Conservation (phyloP, 805 yeast genomes). For the Ogataea allantospora region DNA sequence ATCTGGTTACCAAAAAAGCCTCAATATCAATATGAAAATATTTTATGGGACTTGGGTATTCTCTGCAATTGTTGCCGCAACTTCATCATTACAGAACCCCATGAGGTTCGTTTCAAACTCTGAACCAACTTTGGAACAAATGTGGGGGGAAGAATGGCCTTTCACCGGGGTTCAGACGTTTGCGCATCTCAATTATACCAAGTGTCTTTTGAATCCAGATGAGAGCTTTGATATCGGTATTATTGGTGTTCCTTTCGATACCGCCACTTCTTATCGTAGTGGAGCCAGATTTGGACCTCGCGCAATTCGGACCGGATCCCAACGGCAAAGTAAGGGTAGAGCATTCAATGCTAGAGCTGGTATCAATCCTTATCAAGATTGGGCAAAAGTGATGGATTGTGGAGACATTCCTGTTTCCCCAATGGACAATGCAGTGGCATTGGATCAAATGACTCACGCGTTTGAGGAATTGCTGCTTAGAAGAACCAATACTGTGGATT, state of each 20-base stretch:
- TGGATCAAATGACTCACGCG: constrained; percentile 52
- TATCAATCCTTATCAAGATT: constrained; percentile 47
- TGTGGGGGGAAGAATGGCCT: constrained; percentile 78
- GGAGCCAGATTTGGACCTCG: constrained; percentile 52
- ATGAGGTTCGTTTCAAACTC: background rate
- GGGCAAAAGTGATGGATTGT: constrained; percentile 54
- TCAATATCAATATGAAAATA: too few species aligned
- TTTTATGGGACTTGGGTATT: too few species aligned
- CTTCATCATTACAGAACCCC: too few species aligned
- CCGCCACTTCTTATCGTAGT: constrained; percentile 11
- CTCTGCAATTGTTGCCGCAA: background rate
- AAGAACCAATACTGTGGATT: constrained; percentile 26
- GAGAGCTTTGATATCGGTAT: constrained; percentile 63
- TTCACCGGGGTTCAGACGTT: constrained; percentile 66
- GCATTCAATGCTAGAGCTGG: constrained; percentile 65
- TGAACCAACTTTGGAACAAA: constrained; percentile 45
- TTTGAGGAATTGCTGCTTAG: constrained; percentile 53
- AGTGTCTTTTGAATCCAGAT: constrained; percentile 52
- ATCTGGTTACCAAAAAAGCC: too few species aligned
- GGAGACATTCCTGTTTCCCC: constrained; percentile 60
- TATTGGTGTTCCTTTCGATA: constrained; percentile 17
- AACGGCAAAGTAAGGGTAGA: constrained; percentile 64
- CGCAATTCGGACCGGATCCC: constrained; percentile 66
- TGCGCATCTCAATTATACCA: constrained; percentile 66
- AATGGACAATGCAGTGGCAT: constrained; percentile 54